These are phyloP conservation scores for Vanrija sp. DNA, from an alignment of 1,284 basidiomycete species.

Conservation along the genomic window DNA sequence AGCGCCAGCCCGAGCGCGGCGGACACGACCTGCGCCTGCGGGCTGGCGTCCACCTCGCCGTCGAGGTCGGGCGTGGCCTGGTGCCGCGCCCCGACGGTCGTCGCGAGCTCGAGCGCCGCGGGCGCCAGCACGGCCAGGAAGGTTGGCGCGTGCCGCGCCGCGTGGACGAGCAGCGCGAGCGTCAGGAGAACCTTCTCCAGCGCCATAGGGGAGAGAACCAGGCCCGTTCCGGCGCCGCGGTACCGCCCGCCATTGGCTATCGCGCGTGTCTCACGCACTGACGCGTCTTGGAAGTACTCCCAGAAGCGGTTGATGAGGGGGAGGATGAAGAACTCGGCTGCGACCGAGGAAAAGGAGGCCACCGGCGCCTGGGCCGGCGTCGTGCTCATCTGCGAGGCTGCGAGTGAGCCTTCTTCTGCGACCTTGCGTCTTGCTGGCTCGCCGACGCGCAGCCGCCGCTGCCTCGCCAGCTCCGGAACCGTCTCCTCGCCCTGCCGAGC, in stretches of 20 bases:
- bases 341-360: constrained; percentile 64
- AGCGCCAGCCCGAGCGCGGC: constrained; percentile 72
- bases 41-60: constrained; percentile 8
- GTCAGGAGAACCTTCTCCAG: constrained; percentile 72
- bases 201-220: constrained; percentile 71
- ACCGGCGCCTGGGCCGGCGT: constrained; percentile 19
- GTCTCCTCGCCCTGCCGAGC: constrained; percentile 46
- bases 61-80: constrained; percentile 29
- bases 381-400: constrained; percentile 1
- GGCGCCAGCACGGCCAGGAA: constrained; percentile 78
- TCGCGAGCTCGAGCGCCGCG: constrained; percentile 71
- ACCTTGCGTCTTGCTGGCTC: constrained; percentile 32
- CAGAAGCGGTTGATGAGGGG: constrained; percentile 88
- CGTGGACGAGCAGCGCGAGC: constrained; percentile 74
- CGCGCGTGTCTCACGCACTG: constrained; percentile 66
- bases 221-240: constrained; percentile 68
- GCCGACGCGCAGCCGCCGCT: constrained; percentile 68
- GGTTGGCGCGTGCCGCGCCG: constrained; percentile 68
- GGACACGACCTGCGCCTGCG: constrained; percentile 66
- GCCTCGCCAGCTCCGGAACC: constrained; percentile 61
- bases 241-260: constrained; percentile 56
- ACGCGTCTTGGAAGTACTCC: constrained; percentile 77
- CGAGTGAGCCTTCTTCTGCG: constrained; percentile 24
- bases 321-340: constrained; percentile 77
- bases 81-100: constrained; percentile 68